Percentiles rank a stretch among this genome's conserved stretches.
phyloP scores from a whole-genome alignment of 805 yeast species.

The Monosporozyma solicola region DNA sequence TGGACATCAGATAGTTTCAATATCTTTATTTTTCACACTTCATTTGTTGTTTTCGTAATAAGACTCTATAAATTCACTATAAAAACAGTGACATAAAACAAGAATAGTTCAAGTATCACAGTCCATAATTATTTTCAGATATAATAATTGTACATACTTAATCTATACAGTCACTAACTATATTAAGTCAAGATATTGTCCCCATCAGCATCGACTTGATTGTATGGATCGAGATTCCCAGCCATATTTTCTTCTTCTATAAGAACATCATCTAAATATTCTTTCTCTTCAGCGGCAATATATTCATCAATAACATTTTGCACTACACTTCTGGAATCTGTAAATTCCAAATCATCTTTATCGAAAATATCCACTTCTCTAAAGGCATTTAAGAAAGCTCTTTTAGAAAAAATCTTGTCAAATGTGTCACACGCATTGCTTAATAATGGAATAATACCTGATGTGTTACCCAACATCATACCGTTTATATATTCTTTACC shows the following conservation, averaged over 20 bases:
- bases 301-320: conserved; percentile 71
- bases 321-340: conserved; percentile 65
- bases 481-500: conserved; percentile 56
- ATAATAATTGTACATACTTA: not conserved
- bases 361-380: conserved; percentile 35
- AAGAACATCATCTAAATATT: conserved; percentile 32
- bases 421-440: conserved; percentile 63
- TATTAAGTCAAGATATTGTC: conserved; percentile 14
- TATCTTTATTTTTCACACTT: not conserved
- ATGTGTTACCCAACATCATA: conserved; percentile 72
- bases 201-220: conserved; percentile 22
- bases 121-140: not conserved
- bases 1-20: not conserved
- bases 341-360: conserved; percentile 55
- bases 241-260: conserved; percentile 31
- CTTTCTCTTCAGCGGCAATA: conserved; percentile 55
- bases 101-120: not conserved
- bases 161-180: not conserved
- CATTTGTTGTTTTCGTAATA: too few species aligned
- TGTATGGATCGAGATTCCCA: conserved; percentile 9
- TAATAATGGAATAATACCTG: conserved; percentile 62
- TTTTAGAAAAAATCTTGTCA: conserved; percentile 67
- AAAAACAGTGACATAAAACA: not conserved
- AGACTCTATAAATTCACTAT: not conserved
- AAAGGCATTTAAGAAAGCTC: conserved; percentile 79